A percentile compares a stretch with the other conserved stretches of the same genome.
phyloP scores from a whole-genome alignment of 1,284 basidiomycete species.

The Malassezia sympodialis region DNA sequence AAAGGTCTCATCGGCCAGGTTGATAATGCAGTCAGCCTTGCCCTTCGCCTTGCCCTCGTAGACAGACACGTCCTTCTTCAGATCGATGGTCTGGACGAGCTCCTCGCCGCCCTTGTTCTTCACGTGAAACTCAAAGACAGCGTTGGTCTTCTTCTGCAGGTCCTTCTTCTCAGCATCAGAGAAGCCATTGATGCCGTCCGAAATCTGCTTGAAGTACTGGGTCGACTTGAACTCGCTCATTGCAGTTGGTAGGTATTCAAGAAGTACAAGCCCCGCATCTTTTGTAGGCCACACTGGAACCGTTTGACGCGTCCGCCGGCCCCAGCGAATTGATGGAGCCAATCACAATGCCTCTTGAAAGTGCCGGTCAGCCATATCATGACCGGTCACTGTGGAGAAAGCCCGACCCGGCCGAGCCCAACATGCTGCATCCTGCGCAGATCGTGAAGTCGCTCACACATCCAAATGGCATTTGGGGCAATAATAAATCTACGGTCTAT shows the following conservation, averaged over 20 bases:
- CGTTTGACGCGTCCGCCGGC: not conserved
- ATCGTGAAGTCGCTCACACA: not conserved
- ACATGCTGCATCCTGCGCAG: not conserved
- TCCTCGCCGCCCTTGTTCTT: conserved; percentile 68
- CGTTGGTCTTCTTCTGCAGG: conserved; percentile 85
- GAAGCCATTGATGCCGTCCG: conserved; percentile 58
- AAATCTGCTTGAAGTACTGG: conserved; percentile 52
- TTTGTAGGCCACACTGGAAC: not conserved
- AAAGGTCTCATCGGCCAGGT: conserved; percentile 44
- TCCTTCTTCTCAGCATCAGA: conserved; percentile 64
- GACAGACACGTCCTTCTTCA: conserved; percentile 60
- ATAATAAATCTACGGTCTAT: not conserved
- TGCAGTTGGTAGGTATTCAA: not conserved
- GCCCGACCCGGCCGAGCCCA: not conserved
- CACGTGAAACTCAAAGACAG: conserved; percentile 78
- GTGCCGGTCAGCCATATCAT: not conserved
- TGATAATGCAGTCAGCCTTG: conserved; percentile 48
- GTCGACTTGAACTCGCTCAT: conserved; percentile 46
- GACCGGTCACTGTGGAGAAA: not conserved
- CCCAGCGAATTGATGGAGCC: not conserved
- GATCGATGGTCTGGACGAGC: conserved; percentile 68
- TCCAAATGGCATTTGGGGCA: too few relatives aligned
- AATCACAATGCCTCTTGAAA: not conserved
- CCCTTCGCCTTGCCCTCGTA: conserved; percentile 48
- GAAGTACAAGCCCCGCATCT: not conserved